Conservation (phyloP, 2,329 filamentous ascomycete species). For the Pseudogymnoascus sp. region DNA sequence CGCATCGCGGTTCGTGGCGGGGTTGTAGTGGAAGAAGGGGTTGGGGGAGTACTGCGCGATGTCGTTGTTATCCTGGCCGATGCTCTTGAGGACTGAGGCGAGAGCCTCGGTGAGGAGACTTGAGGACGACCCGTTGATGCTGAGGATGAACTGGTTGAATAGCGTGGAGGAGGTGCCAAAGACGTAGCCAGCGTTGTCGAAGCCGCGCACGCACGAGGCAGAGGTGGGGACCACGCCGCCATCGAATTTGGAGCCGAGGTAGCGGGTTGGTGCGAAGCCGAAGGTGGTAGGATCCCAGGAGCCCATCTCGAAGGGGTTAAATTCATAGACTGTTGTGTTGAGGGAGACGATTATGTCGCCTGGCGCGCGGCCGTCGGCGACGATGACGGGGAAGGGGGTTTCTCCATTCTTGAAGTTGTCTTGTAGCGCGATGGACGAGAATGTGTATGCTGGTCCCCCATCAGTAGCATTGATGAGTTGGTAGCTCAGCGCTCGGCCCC, state of each 20-base stretch:
- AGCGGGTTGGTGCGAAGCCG: constrained; percentile 64
- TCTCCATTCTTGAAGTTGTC: constrained; percentile 55
- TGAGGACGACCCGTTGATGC: constrained; percentile 47
- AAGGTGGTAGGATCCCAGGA: constrained; percentile 66
- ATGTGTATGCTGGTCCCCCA: constrained; percentile 72
- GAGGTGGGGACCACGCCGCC: constrained; percentile 49
- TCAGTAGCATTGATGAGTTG: constrained; percentile 72
- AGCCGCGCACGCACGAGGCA: constrained; percentile 64
- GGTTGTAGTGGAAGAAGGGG: constrained; percentile 63
- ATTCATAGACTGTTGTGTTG: constrained; percentile 72
- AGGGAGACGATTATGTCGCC: constrained; percentile 53
- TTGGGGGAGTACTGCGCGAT: constrained; percentile 71
- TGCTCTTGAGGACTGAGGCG: constrained; percentile 40
- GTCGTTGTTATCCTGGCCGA: constrained; percentile 58
- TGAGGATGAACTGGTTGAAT: constrained; percentile 71
- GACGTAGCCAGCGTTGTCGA: constrained; percentile 74
- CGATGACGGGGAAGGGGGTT: constrained; percentile 65
- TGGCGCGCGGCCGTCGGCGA: constrained; percentile 61
- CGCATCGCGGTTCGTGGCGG: constrained; percentile 51
- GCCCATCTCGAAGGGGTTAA: constrained; percentile 75
- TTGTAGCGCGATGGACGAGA: constrained; percentile 66
- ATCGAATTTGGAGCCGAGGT: constrained; percentile 66
- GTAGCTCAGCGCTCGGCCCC: constrained; percentile 78
- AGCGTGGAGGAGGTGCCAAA: constrained; percentile 82
- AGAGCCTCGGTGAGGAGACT: constrained; percentile 45